A percentile compares a stretch with the other conserved stretches of the same genome.
Evolutionary conservation across 1,284 basidiomycete genomes (phyloP).

Genomic region (Cerioporus squamosus): DNA sequence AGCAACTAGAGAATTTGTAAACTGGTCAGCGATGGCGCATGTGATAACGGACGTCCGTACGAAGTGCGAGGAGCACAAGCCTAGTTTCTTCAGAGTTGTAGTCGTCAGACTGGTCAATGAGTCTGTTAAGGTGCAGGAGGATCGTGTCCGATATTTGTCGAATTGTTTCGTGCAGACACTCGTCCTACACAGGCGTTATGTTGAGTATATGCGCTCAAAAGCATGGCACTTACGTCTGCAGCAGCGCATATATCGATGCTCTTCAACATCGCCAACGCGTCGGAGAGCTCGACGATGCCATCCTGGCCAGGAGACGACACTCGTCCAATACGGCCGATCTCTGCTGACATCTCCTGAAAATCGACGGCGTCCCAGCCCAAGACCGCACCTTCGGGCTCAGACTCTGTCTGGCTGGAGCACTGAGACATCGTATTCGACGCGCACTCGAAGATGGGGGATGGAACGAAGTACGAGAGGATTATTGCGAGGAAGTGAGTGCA

Average conservation of each 20-base stretch:
- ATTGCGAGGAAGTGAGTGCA: neutral
- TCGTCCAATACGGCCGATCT: neutral
- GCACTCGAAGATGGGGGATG: neutral
- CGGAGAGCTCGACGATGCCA: neutral
- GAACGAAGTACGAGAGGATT: neutral
- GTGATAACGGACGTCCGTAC: slow-evolving; percentile 13
- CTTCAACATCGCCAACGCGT: slow-evolving; percentile 3
- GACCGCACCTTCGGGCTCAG: slow-evolving; percentile 27
- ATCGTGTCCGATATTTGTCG: slow-evolving; percentile 41
- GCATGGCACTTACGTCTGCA: slow-evolving; percentile 24
- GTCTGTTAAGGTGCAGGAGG: slow-evolving; percentile 37
- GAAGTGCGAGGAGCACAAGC: slow-evolving; percentile 1
- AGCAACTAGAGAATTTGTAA: slow-evolving; percentile 20
- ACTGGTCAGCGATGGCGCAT: neutral
- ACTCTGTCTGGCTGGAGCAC: slow-evolving; percentile 34
- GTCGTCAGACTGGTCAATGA: slow-evolving; percentile 5
- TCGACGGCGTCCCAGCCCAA: slow-evolving; percentile 21
- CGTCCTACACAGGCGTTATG: slow-evolving; percentile 34
- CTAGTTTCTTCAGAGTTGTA: neutral
- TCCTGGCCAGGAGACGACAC: neutral
- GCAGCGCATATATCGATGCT: slow-evolving; percentile 28
- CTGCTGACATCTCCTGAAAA: slow-evolving; percentile 13
- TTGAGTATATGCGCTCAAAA: neutral
- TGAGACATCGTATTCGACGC: slow-evolving; percentile 12
- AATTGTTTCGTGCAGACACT: slow-evolving; percentile 37